These are phyloP conservation scores for Coemansia sp. DNA, from an alignment of 192 early-diverging fungal genomes.

Conservation along the genomic window DNA sequence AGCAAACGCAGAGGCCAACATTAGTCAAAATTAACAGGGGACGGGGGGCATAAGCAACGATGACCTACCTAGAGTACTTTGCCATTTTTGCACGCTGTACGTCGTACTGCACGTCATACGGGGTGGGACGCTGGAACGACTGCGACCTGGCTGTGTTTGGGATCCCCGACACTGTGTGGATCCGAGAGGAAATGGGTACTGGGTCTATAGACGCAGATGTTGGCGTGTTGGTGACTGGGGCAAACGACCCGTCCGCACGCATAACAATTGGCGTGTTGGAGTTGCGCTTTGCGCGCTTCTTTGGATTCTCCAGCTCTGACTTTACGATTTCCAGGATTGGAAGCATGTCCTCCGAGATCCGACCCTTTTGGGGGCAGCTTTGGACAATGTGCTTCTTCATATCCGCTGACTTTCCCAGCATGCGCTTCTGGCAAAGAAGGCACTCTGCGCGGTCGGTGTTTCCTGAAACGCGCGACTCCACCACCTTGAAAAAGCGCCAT, in stretches of 20 bases:
- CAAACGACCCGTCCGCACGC: conserved; percentile 50
- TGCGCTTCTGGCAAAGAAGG: conserved; percentile 52
- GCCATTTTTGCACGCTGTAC: conserved; percentile 39
- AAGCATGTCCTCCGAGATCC: conserved; percentile 45
- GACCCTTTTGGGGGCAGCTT: conserved; percentile 39
- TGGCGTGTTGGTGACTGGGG: conserved; percentile 20
- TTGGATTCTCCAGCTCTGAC: conserved; percentile 53
- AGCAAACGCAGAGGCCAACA: neutral
- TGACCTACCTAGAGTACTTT: conserved; percentile 48
- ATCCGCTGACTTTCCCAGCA: conserved; percentile 57
- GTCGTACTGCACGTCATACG: conserved; percentile 34
- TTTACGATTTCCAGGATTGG: conserved; percentile 52
- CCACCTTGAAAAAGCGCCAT: conserved; percentile 54
- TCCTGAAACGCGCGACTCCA: conserved; percentile 52
- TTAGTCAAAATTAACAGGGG: neutral
- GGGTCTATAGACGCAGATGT: conserved; percentile 2
- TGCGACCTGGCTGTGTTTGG: conserved; percentile 18
- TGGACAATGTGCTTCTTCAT: conserved; percentile 58
- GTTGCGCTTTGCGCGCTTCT: conserved; percentile 56
- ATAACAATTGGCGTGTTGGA: conserved; percentile 47
- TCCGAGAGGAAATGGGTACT: conserved; percentile 7
- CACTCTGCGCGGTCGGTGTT: conserved; percentile 58
- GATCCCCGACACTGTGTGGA: conserved; percentile 7
- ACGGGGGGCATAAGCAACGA: neutral
- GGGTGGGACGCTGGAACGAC: conserved; percentile 17